Conservation (phyloP, 2,329 filamentous ascomycete species). For the Arachnopeziza araneosa region DNA sequence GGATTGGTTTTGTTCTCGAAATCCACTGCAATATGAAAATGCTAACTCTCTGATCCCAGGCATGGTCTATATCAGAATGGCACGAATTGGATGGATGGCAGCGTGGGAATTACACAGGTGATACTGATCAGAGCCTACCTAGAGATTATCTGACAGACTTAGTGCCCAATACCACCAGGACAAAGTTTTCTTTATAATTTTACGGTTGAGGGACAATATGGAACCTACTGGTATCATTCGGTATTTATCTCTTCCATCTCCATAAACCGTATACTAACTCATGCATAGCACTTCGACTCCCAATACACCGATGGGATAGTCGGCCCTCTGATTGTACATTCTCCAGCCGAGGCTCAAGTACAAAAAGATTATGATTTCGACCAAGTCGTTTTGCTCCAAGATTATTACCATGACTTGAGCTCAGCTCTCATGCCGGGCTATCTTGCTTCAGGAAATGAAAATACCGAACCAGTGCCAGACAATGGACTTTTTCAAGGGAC, state of each 20-base stretch:
- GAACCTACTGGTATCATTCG: slow-evolving; percentile 57
- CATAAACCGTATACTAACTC: too few relatives aligned
- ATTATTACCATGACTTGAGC: slow-evolving; percentile 51
- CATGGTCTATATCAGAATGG: slow-evolving; percentile 41
- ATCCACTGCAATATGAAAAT: too few relatives aligned
- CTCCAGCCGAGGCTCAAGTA: slow-evolving; percentile 36
- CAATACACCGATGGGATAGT: slow-evolving; percentile 64
- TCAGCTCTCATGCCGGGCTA: slow-evolving; percentile 35
- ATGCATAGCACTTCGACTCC: slow-evolving; percentile 44
- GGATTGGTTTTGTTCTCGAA: too few relatives aligned
- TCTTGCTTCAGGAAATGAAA: slow-evolving; percentile 10
- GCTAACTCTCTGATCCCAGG: too few relatives aligned
- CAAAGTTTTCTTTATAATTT: slow-evolving; percentile 13
- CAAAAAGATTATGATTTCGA: slow-evolving; percentile 15
- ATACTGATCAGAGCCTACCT: neutral
- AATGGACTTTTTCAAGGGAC: slow-evolving; percentile 12
- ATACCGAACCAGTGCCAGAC: slow-evolving; percentile 11
- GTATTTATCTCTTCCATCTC: too few relatives aligned
- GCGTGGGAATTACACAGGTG: slow-evolving; percentile 25
- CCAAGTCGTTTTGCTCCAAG: neutral
- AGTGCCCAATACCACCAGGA: slow-evolving; percentile 11
- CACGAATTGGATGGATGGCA: slow-evolving; percentile 36
- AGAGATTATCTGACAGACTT: neutral
- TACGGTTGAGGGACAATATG: slow-evolving; percentile 33
- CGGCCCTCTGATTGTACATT: slow-evolving; percentile 54